These are phyloP conservation scores for Rhodotorula sp. DNA, from an alignment of 1,284 basidiomycete genomes.

Conservation along the genomic window DNA sequence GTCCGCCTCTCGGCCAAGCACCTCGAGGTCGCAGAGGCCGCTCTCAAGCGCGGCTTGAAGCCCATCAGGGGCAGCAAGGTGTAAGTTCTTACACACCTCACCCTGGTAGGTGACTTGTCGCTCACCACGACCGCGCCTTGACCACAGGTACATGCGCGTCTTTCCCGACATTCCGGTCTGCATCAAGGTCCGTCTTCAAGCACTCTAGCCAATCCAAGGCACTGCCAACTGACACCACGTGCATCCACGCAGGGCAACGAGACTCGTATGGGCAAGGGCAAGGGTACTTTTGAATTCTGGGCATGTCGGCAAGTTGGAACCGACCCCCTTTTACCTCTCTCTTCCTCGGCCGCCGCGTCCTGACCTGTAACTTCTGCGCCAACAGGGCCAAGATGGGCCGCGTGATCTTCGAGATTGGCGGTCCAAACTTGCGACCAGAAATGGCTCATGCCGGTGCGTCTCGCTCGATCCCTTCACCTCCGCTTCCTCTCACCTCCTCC, in stretches of 20 bases:
- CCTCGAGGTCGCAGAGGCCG: constrained; percentile 79
- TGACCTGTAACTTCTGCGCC: not conserved
- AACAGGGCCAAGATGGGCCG: constrained; percentile 81
- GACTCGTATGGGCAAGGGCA: constrained; percentile 99
- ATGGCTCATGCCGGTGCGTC: constrained; percentile 82
- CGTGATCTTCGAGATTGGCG: constrained; percentile 93
- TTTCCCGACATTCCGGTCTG: constrained; percentile 98
- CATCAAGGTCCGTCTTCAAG: constrained; percentile 69
- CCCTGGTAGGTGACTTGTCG: not conserved
- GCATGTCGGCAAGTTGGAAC: constrained; percentile 67
- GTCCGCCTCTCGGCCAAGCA: constrained; percentile 87
- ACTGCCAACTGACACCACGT: not conserved
- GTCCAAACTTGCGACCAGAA: constrained; percentile 83
- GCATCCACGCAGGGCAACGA: constrained; percentile 73
- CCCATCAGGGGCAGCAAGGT: constrained; percentile 84
- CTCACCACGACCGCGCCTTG: too few species aligned
- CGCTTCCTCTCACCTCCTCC: too few species aligned
- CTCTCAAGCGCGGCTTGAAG: constrained; percentile 88
- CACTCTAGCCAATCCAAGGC: rapidly evolving
- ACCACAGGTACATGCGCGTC: constrained; percentile 69
- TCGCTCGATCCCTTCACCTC: not conserved
- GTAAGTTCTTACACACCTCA: constrained; percentile 6
- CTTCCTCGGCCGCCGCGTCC: not conserved
- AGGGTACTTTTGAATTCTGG: constrained; percentile 97
- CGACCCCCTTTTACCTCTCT: not conserved